Percentiles rank a stretch among this genome's conserved stretches.
Conservation (phyloP, 83 land plant species). For the Isoetes engelmannii region DNA sequence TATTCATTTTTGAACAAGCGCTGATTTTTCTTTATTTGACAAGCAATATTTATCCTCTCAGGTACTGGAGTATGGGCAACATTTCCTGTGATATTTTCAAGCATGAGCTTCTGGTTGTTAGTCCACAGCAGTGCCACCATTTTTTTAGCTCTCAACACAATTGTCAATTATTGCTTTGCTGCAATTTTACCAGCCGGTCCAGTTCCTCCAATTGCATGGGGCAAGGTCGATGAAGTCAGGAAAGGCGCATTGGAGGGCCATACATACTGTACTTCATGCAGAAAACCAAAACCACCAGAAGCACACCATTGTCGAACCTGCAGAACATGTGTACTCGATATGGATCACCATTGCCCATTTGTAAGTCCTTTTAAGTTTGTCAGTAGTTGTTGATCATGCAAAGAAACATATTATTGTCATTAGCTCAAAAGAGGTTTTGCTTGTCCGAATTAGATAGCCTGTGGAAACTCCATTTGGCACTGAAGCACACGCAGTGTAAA, state of each 20-base stretch:
- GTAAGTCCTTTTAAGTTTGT: slow-evolving; percentile 43
- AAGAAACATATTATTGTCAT: no score
- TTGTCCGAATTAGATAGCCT: no score
- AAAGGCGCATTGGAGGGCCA: slow-evolving; percentile 68
- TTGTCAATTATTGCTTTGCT: slow-evolving; percentile 50
- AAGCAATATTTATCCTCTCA: slow-evolving; percentile 25
- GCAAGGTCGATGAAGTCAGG: slow-evolving; percentile 55
- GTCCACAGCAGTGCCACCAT: slow-evolving; percentile 44
- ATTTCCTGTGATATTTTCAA: slow-evolving; percentile 65
- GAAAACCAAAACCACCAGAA: slow-evolving; percentile 76
- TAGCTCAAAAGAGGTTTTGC: no score
- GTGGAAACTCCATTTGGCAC: no score
- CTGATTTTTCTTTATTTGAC: background rate
- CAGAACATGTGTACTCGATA: slow-evolving; percentile 69
- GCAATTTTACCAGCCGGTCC: slow-evolving; percentile 60
- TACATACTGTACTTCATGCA: slow-evolving; percentile 63
- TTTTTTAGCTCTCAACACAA: slow-evolving; percentile 45
- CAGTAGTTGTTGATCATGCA: no score
- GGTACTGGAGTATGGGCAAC: slow-evolving; percentile 91
- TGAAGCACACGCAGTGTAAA: no score
- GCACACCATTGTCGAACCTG: slow-evolving; percentile 93
- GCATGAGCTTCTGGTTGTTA: slow-evolving; percentile 37
- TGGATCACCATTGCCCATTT: slow-evolving; percentile 99
- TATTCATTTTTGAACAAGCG: slow-evolving; percentile 21
- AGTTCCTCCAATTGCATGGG: slow-evolving; percentile 59